phyloP scores from a whole-genome alignment of 2,329 filamentous ascomycete genomes.

The Sporothrix pseudoabietina region DNA sequence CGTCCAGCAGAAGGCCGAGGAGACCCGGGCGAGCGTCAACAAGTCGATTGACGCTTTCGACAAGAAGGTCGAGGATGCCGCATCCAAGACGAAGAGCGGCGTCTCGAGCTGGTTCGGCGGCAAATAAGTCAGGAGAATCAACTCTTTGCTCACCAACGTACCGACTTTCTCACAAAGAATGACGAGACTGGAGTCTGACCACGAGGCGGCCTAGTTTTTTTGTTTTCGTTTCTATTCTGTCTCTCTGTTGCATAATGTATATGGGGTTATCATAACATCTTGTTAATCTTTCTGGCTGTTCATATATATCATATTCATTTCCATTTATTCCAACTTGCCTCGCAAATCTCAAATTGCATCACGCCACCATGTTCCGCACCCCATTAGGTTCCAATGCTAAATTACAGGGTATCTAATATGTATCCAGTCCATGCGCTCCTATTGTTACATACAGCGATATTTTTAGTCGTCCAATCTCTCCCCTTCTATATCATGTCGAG shows the following conservation, averaged over 20 bases:
- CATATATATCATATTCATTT: constrained; percentile 13
- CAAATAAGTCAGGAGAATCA: constrained; percentile 43
- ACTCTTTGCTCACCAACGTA: too few relatives aligned
- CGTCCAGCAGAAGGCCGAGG: constrained; percentile 78
- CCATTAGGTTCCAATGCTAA: constrained; percentile 3
- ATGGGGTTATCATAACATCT: not conserved
- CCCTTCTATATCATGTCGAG: not conserved
- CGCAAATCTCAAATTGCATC: constrained; percentile 10
- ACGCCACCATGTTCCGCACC: not conserved
- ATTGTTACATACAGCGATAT: constrained; percentile 1
- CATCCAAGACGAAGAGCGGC: constrained; percentile 80
- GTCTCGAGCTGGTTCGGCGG: constrained; percentile 84
- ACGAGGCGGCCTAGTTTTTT: not conserved
- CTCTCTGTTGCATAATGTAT: not conserved
- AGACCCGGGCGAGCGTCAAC: constrained; percentile 59
- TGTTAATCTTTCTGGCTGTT: not conserved
- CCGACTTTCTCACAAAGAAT: not conserved
- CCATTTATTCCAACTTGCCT: not conserved
- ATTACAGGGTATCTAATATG: constrained; percentile 27
- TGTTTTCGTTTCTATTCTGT: not conserved
- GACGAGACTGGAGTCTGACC: not conserved
- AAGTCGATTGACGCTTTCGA: constrained; percentile 83
- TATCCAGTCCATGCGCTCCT: constrained; percentile 22
- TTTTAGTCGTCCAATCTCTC: not conserved
- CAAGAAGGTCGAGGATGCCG: constrained; percentile 74